Conservation (phyloP, 768 basidiomycete species). For the Dioszegia crocea region DNA sequence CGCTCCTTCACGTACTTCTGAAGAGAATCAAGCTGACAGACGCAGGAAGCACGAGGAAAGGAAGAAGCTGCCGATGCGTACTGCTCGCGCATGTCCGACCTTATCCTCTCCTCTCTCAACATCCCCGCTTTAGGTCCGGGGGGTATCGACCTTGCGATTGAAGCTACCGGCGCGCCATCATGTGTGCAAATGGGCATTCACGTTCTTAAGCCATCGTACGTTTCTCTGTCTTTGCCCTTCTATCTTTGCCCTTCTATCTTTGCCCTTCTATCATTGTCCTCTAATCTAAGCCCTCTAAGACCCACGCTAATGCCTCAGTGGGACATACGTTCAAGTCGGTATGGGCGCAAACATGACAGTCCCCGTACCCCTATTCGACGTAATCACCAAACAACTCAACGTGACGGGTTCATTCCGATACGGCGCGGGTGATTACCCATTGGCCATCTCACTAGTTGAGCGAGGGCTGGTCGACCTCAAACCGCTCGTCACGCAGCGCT, state of each 20-base stretch:
- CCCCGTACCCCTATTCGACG: constrained; percentile 62
- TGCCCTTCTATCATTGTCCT: background rate
- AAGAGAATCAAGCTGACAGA: background rate
- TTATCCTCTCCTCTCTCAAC: constrained; percentile 62
- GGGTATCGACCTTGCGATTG: constrained; percentile 76
- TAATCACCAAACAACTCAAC: constrained; percentile 71
- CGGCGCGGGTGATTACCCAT: constrained; percentile 50
- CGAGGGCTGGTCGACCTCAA: constrained; percentile 80
- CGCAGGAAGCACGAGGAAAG: constrained; percentile 54
- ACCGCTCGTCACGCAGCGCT: constrained; percentile 84
- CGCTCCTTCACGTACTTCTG: background rate
- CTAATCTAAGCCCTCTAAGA: background rate
- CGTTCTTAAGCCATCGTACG: constrained; percentile 57
- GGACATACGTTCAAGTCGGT: constrained; percentile 36
- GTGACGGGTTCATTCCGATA: constrained; percentile 80
- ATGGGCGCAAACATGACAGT: constrained; percentile 57
- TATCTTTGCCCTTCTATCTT: background rate
- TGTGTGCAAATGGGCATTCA: constrained; percentile 80
- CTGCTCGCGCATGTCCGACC: constrained; percentile 51
- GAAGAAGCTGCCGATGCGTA: constrained; percentile 29
- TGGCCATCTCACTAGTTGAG: constrained; percentile 79
- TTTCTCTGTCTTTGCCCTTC: background rate
- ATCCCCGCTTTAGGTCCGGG: constrained; percentile 65
- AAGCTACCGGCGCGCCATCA: constrained; percentile 85
- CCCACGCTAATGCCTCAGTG: constrained; percentile 15